A percentile compares a stretch with the other conserved stretches of the same genome.
Conservation (phyloP, 2,329 filamentous ascomycete genomes). For the Dactylellina drechsleri region DNA sequence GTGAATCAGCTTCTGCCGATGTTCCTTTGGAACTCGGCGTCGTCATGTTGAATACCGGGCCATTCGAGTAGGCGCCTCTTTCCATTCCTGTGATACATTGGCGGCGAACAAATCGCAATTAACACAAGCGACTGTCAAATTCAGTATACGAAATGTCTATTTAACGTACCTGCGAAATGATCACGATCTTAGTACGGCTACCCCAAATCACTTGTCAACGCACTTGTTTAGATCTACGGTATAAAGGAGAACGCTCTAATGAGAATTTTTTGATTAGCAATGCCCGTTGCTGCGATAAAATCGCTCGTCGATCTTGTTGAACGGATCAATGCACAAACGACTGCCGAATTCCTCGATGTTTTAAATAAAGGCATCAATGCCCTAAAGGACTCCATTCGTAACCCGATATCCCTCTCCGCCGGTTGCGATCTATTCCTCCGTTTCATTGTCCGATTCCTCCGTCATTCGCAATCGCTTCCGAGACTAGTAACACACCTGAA, state of each 20-base stretch:
- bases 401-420: conserved; percentile 90
- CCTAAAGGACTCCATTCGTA: conserved; percentile 81
- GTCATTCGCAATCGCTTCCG: conserved; percentile 45
- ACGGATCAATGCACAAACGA: conserved; percentile 81
- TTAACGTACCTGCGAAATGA: conserved; percentile 43
- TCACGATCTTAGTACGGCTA: conserved; percentile 37
- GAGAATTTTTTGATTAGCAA: conserved; percentile 71
- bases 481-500: conserved; percentile 69
- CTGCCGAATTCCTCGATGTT: conserved; percentile 91
- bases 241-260: too few relatives aligned
- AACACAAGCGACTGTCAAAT: background rate
- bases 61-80: conserved; percentile 36
- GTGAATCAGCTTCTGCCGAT: background rate
- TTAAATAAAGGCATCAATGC: conserved; percentile 79
- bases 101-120: background rate
- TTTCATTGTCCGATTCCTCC: conserved; percentile 74
- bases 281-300: conserved; percentile 94
- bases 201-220: background rate
- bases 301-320: conserved; percentile 87
- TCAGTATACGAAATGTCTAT: conserved; percentile 42
- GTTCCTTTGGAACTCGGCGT: conserved; percentile 18
- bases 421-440: conserved; percentile 96
- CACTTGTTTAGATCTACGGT: too few relatives aligned
- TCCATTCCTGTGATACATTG: background rate
- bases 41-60: conserved; percentile 32